Evolutionary conservation across 257 asterid species (phyloP), one percentile per base, ranked within the genome.

Genomic region (Solanum pinnatisectum): DNA sequence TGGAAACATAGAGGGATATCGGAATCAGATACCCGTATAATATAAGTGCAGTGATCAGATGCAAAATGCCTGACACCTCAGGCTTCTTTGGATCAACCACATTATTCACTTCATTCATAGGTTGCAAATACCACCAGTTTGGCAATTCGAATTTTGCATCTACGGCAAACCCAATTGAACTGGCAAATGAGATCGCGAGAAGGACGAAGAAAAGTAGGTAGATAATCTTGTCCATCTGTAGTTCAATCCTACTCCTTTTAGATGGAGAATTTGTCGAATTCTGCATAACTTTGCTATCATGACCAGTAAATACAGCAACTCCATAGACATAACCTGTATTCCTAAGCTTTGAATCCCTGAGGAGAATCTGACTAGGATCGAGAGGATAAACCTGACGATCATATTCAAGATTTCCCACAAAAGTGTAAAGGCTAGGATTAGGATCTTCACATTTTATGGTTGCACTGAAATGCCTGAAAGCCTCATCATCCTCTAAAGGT

Each of bases 281-380:
- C 88, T 96, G 98, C 99, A 96, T 95, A 16, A 96, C 98, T 88
- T 96, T 96, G 93, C 97, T 96, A 90, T 96, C 99, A 87, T 90
- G 95, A 74, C 99, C 99, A 6, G 98, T 94, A 94, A 94, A 96
- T 91, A 95, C 90, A 87, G 90, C 98, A 89, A 93, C 98, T 87
- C 99, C 99, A 89, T 94, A 96, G 49, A 96, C 91, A 87, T 91
- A 93, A 27, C 95, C 87, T 14, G 98, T 96, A 89, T 96, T 96
- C 89, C 98, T 94, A 84, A 96, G 98, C 94, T 96, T 96, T 72
- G 99, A 96, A 91, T 95, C 98, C 87, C 99, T 92, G 68, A 96
- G 98, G 78, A 96, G 98, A 90, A 96, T 93, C 87, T 96, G 99
- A 87, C 93, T 91, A 71, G 99, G 99, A 93, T 96, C 99, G 23